Evolutionary conservation across 257 asterid genomes (phyloP).

Genomic region (Henckelia pumila): DNA sequence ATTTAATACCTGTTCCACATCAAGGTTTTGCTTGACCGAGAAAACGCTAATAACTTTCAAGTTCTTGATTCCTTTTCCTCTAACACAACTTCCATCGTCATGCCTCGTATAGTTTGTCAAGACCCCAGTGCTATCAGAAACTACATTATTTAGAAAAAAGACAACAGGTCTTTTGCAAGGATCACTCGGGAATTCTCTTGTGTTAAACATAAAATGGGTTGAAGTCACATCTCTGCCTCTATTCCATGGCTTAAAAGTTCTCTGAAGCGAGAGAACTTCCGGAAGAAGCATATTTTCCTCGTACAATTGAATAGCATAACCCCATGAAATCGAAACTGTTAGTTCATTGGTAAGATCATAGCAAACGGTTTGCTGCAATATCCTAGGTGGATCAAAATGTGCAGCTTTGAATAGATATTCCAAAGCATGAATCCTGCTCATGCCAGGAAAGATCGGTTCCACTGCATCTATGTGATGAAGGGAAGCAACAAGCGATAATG

Average conservation of each 20-base stretch:
- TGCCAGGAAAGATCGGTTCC: slow-evolving; percentile 71
- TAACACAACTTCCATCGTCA: slow-evolving; percentile 36
- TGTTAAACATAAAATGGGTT: slow-evolving; percentile 61
- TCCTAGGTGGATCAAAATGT: slow-evolving; percentile 55
- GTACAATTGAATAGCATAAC: slow-evolving; percentile 67
- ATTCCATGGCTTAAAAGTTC: slow-evolving; percentile 77
- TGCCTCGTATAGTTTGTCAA: slow-evolving; percentile 47
- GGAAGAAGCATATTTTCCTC: slow-evolving; percentile 62
- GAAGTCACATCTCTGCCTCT: slow-evolving; percentile 49
- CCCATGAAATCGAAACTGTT: slow-evolving; percentile 83
- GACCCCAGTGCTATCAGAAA: slow-evolving; percentile 34
- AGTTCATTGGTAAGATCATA: slow-evolving; percentile 45
- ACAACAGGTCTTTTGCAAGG: slow-evolving; percentile 62
- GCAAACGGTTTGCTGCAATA: slow-evolving; percentile 81
- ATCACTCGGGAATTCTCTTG: slow-evolving; percentile 49
- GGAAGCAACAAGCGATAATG: slow-evolving; percentile 58
- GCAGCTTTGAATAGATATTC: slow-evolving; percentile 63
- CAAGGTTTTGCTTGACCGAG: slow-evolving; percentile 32
- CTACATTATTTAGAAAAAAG: slow-evolving; percentile 44
- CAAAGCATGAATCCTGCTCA: slow-evolving; percentile 50
- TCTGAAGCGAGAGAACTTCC: slow-evolving; percentile 54
- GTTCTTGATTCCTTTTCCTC: slow-evolving; percentile 33
- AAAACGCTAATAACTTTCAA: slow-evolving; percentile 45
- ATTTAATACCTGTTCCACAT: slow-evolving; percentile 48
- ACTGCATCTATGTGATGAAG: slow-evolving; percentile 80